Conservation (phyloP, 2,329 filamentous ascomycete genomes). For the Nemania serpens region DNA sequence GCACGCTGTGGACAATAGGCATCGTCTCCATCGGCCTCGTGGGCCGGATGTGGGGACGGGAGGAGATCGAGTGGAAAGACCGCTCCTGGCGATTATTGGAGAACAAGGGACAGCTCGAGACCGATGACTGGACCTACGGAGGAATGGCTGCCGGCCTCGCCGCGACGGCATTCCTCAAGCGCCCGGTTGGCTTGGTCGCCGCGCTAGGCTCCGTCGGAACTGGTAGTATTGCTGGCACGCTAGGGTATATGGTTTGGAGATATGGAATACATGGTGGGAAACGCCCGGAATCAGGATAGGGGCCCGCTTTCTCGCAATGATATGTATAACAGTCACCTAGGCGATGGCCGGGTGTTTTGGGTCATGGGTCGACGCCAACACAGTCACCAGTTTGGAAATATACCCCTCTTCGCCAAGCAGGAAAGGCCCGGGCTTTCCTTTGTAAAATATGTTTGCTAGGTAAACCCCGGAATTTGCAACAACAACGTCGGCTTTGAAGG, state of each 20-base stretch:
- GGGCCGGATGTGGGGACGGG: conserved; percentile 58
- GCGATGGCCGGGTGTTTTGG: neutral
- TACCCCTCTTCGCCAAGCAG: neutral
- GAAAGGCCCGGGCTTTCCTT: neutral
- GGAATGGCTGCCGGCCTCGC: conserved; percentile 45
- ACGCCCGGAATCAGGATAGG: conserved; percentile 34
- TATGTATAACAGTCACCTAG: neutral
- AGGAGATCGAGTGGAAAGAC: conserved; percentile 68
- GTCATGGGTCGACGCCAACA: neutral
- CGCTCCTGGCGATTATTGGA: conserved; percentile 65
- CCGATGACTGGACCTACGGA: conserved; percentile 59
- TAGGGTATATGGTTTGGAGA: conserved; percentile 55
- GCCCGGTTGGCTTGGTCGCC: conserved; percentile 45
- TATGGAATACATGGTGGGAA: conserved; percentile 53
- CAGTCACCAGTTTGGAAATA: neutral
- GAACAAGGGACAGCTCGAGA: conserved; percentile 60
- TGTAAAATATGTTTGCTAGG: conserved; percentile 8
- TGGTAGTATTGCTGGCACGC: conserved; percentile 55
- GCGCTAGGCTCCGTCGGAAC: conserved; percentile 51
- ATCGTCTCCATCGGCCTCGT: conserved; percentile 50
- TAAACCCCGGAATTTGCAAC: neutral
- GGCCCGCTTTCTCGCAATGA: neutral
- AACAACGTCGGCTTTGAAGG: neutral
- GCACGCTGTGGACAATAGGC: conserved; percentile 51
- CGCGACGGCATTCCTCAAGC: conserved; percentile 39